Percentiles rank a stretch among this genome's conserved stretches.
Conservation (phyloP, 345 rosid genomes). For the Heritiera littoralis region DNA sequence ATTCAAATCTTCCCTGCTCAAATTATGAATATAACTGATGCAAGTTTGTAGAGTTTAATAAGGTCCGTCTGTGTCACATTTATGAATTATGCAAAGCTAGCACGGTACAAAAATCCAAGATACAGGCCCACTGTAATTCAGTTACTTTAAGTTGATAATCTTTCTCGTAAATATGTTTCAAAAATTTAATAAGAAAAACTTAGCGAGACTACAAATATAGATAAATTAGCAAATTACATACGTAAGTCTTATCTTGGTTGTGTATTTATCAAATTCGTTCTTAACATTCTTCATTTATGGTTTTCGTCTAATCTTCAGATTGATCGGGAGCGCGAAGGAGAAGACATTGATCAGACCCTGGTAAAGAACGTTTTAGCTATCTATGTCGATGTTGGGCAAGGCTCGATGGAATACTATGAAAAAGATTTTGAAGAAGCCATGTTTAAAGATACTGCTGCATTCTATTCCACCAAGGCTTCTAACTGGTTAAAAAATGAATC, state of each 20-base stretch:
- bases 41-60: not conserved
- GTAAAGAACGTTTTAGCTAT: constrained; percentile 59
- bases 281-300: not conserved
- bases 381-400: constrained; percentile 66
- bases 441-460: constrained; percentile 54
- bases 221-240: no score
- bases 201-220: no score
- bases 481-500: constrained; percentile 63
- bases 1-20: not conserved
- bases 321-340: constrained; percentile 59
- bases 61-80: no score
- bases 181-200: no score
- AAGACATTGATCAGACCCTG: constrained; percentile 58
- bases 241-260: no score
- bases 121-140: no score
- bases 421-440: constrained; percentile 55
- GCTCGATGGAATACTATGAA: constrained; percentile 45
- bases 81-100: no score
- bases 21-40: not conserved
- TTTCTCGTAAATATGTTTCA: no score
- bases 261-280: no score
- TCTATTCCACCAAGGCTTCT: constrained; percentile 69
- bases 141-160: no score
- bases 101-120: no score
- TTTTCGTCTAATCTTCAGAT: constrained; percentile 33